These are phyloP conservation scores for Pseudohalonectria lignicola DNA, from an alignment of 2,329 filamentous ascomycete genomes.

Conservation along the genomic window DNA sequence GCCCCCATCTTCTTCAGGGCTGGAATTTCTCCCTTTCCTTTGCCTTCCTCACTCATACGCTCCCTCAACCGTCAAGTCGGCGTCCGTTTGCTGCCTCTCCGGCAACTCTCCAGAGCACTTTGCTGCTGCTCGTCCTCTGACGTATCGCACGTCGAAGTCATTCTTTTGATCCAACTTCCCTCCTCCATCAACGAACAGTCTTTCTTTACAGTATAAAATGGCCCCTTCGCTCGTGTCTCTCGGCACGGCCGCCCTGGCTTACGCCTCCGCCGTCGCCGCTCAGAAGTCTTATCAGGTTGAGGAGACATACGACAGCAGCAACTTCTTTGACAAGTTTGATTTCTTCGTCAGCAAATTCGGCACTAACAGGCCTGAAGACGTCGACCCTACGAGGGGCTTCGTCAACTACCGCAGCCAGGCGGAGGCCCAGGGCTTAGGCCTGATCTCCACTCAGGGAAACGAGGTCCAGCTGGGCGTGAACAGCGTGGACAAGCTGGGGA, in stretches of 20 bases:
- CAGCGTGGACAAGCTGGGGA: constrained; percentile 12
- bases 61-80: neutral
- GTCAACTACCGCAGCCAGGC: constrained; percentile 38
- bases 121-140: constrained; percentile 25
- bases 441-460: constrained; percentile 19
- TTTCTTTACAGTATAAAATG: constrained; percentile 20
- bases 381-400: constrained; percentile 54
- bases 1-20: too few species aligned
- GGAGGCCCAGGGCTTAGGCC: constrained; percentile 21
- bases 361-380: constrained; percentile 10
- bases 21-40: too few species aligned
- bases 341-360: constrained; percentile 20
- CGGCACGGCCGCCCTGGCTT: constrained; percentile 24
- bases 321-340: constrained; percentile 37
- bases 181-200: constrained; percentile 5
- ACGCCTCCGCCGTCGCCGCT: constrained; percentile 17
- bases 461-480: constrained; percentile 30
- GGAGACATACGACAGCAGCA: constrained; percentile 27
- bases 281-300: constrained; percentile 23
- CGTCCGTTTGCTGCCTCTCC: constrained; percentile 11
- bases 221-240: constrained; percentile 27
- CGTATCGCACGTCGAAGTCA: constrained; percentile 33
- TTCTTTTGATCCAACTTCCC: constrained; percentile 16
- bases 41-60: neutral
- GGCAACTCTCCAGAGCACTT: constrained; percentile 16